phyloP scores from a whole-genome alignment of 257 asterid genomes.

The Scutellaria minor region DNA sequence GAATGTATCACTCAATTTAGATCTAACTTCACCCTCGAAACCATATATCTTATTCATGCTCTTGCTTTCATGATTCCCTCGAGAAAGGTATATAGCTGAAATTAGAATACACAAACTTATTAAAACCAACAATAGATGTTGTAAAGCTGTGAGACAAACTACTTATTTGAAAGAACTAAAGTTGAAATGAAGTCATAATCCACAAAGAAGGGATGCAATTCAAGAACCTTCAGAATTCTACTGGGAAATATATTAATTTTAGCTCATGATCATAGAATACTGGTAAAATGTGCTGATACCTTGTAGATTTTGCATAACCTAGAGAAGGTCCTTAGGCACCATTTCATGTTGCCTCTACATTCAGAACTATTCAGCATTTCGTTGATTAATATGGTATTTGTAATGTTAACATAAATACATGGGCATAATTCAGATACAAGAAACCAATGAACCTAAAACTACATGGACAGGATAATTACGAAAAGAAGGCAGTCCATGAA shows the following conservation, averaged over 20 bases:
- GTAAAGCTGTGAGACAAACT: conserved; percentile 14
- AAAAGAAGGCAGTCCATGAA: neutral
- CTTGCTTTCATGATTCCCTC: conserved; percentile 99
- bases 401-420: conserved; percentile 20
- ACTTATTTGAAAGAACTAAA: too few relatives aligned
- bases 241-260: too few relatives aligned
- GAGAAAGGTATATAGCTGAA: conserved; percentile 90
- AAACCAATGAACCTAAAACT: conserved; percentile 3
- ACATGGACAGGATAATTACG: neutral
- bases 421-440: conserved; percentile 17
- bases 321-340: neutral
- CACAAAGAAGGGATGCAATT: neutral
- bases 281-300: conserved; percentile 11
- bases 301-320: neutral
- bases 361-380: conserved; percentile 21
- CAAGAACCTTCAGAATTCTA: conserved; percentile 12
- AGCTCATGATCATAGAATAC: neutral
- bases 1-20: conserved; percentile 83
- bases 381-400: conserved; percentile 14
- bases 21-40: conserved; percentile 97
- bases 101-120: conserved; percentile 23
- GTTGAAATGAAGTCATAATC: neutral
- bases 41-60: conserved; percentile 99
- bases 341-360: conserved; percentile 17
- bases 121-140: conserved; percentile 33